Evolutionary conservation across 148 eudicot genomes (phyloP).

Genomic region (Amaranthus cruentus): DNA sequence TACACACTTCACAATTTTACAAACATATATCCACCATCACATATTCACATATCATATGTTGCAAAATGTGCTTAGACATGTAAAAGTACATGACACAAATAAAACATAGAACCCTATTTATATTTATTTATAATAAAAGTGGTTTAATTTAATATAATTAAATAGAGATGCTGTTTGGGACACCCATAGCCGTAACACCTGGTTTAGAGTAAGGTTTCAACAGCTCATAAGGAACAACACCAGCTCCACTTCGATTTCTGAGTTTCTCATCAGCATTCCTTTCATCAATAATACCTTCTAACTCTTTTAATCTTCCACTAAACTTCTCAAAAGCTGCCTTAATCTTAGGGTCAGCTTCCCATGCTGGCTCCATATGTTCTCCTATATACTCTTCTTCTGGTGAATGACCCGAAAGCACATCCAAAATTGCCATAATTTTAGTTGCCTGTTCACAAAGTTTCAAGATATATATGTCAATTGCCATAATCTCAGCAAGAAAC

Average conservation of each 20-base stretch:
- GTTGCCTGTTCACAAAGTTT: constrained; percentile 24
- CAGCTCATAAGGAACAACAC: constrained; percentile 64
- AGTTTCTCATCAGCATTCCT: constrained; percentile 38
- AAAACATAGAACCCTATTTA: too few relatives aligned
- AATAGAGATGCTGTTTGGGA: constrained; percentile 71
- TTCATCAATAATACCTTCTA: constrained; percentile 57
- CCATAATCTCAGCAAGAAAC: too few relatives aligned
- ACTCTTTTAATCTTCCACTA: constrained; percentile 37
- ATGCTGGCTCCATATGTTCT: constrained; percentile 30
- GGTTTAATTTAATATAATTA: constrained; percentile 7
- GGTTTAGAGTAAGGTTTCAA: constrained; percentile 55
- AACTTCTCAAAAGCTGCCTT: constrained; percentile 58
- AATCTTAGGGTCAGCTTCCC: constrained; percentile 37
- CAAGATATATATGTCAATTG: too few relatives aligned
- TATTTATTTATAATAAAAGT: too few relatives aligned
- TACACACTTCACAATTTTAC: too few relatives aligned
- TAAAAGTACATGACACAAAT: too few relatives aligned
- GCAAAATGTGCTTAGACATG: too few relatives aligned
- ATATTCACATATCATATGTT: too few relatives aligned
- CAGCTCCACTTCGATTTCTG: constrained; percentile 65
- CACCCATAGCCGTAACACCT: constrained; percentile 63
- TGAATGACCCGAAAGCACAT: constrained; percentile 58
- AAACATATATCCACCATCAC: too few relatives aligned
- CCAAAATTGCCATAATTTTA: constrained; percentile 48
- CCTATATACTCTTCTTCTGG: constrained; percentile 72